Conservation (phyloP, 148 eudicot genomes). For the Rhododendron henanense region DNA sequence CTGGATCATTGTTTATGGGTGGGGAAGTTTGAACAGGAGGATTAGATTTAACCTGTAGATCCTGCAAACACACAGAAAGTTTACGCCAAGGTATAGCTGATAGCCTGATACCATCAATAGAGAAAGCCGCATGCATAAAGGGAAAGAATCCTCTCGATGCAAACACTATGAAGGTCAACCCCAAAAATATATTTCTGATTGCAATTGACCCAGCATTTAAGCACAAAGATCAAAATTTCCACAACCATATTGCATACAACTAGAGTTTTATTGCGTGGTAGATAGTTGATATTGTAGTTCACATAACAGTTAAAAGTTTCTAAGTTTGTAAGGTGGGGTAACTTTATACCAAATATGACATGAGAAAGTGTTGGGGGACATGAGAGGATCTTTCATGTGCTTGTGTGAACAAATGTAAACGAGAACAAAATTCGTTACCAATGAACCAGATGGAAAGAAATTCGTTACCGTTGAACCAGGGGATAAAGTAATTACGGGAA, state of each 20-base stretch:
- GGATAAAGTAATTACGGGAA: not conserved
- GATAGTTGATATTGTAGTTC: not conserved
- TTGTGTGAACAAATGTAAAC: not conserved
- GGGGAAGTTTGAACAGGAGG: constrained; percentile 62
- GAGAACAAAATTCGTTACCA: not conserved
- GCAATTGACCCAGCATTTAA: not conserved
- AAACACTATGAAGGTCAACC: not conserved
- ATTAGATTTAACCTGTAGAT: constrained; percentile 86
- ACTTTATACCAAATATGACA: not conserved
- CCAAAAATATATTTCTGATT: not conserved
- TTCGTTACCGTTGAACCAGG: not conserved
- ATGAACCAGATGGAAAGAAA: too few relatives aligned
- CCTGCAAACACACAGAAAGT: constrained; percentile 37
- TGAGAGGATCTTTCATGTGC: not conserved
- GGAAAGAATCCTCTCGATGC: constrained; percentile 21
- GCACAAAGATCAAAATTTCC: not conserved
- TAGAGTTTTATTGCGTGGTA: not conserved
- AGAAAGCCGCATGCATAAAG: constrained; percentile 1
- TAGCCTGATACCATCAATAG: not conserved
- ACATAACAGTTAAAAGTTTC: not conserved
- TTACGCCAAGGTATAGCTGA: not conserved
- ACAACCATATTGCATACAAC: not conserved
- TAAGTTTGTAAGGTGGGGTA: not conserved
- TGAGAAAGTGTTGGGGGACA: not conserved
- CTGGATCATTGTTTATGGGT: constrained; percentile 74